Evolutionary conservation across 2,329 filamentous ascomycete species (phyloP).

Genomic region (Monosporascus sp.): DNA sequence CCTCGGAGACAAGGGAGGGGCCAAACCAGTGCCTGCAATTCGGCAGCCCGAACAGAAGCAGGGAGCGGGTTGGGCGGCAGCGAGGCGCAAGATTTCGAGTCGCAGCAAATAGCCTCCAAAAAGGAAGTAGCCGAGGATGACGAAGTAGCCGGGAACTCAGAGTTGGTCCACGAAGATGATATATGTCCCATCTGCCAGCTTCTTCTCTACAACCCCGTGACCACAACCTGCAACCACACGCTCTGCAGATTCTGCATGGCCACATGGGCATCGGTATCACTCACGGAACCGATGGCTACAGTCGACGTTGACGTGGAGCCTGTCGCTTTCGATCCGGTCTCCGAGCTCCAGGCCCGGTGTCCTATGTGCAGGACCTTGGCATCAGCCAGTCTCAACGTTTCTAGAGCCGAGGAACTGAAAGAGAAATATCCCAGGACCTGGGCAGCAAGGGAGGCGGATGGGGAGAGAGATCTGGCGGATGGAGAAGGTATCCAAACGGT

Average conservation of each 20-base stretch:
- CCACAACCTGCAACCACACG: constrained; percentile 35
- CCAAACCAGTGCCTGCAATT: too few species aligned
- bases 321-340: constrained; percentile 17
- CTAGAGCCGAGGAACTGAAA: constrained; percentile 22
- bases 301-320: constrained; percentile 30
- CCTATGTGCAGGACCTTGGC: constrained; percentile 40
- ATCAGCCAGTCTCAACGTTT: constrained; percentile 24
- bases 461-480: constrained; percentile 13
- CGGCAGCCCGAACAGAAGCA: too few species aligned
- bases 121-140: too few species aligned
- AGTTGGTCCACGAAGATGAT: constrained; percentile 30
- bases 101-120: too few species aligned
- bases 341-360: constrained; percentile 32
- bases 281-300: constrained; percentile 31
- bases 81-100: too few species aligned
- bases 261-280: constrained; percentile 37
- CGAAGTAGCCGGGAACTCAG: background rate
- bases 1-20: too few species aligned
- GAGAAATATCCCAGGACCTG: constrained; percentile 31
- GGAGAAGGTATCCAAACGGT: constrained; percentile 29
- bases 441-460: constrained; percentile 26
- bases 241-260: constrained; percentile 41
- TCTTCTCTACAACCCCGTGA: constrained; percentile 36
- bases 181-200: constrained; percentile 40
- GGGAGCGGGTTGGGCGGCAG: too few species aligned